Evolutionary conservation across 805 yeast species (phyloP).

Genomic region (Debaryomyces castellii): DNA sequence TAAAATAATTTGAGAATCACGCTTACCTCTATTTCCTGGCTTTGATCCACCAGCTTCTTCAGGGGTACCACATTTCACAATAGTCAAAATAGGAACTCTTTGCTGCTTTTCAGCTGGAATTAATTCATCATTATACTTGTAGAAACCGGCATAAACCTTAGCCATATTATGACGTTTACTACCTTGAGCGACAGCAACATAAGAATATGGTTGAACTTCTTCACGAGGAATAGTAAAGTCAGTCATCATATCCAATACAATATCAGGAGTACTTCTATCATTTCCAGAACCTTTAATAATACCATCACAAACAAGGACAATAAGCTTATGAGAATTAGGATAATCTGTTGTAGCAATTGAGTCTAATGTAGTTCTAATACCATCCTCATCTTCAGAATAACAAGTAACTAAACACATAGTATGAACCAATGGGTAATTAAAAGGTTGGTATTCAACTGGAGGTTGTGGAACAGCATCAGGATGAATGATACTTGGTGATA

Average conservation of each 20-base stretch:
- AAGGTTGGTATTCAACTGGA: conserved; percentile 85
- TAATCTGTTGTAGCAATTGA: conserved; percentile 93
- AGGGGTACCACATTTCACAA: conserved; percentile 89
- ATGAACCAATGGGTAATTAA: conserved; percentile 68
- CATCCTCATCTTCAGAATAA: conserved; percentile 88
- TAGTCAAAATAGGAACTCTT: conserved; percentile 72
- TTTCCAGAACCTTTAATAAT: conserved; percentile 93
- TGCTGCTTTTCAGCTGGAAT: conserved; percentile 82
- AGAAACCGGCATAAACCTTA: conserved; percentile 91
- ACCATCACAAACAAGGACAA: conserved; percentile 90
- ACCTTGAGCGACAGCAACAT: conserved; percentile 95
- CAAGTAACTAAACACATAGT: conserved; percentile 66
- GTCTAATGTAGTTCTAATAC: conserved; percentile 84
- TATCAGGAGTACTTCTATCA: conserved; percentile 83
- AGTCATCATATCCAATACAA: conserved; percentile 82
- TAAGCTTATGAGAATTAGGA: conserved; percentile 90
- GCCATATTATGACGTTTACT: conserved; percentile 97
- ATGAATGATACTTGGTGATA: conserved; percentile 61
- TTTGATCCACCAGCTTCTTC: conserved; percentile 61
- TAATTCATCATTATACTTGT: conserved; percentile 75
- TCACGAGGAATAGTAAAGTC: conserved; percentile 65
- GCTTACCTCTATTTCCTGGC: conserved; percentile 95
- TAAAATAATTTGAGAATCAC: conserved; percentile 88
- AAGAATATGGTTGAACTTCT: conserved; percentile 77
- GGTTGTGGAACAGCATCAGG: conserved; percentile 90